These are phyloP conservation scores for Amanita fuliginea DNA, from an alignment of 768 basidiomycete species.

Conservation along the genomic window DNA sequence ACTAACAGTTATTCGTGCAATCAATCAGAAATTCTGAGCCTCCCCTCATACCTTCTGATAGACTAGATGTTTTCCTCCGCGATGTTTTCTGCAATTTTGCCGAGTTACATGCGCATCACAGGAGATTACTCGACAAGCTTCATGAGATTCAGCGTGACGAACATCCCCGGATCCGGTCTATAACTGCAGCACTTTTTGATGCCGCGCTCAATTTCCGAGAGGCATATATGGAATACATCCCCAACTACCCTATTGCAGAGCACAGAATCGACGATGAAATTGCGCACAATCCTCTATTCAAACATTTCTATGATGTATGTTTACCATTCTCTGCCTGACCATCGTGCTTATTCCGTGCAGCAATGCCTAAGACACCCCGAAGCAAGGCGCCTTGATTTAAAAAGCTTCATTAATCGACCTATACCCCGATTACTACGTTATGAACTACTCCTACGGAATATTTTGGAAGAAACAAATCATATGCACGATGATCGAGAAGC, in stretches of 20 bases:
- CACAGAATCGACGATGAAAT: conserved; percentile 84
- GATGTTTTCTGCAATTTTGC: conserved; percentile 87
- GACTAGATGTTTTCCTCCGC: conserved; percentile 63
- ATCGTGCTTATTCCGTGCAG: conserved; percentile 16
- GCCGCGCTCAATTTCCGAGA: conserved; percentile 89
- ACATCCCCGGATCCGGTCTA: conserved; percentile 64
- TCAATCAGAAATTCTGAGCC: conserved; percentile 66
- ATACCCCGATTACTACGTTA: conserved; percentile 87
- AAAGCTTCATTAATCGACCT: conserved; percentile 85
- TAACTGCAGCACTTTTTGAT: conserved; percentile 80
- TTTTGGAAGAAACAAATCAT: conserved; percentile 63
- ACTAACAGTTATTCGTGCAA: conserved; percentile 63
- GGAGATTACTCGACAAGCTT: conserved; percentile 65
- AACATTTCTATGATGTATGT: conserved; percentile 70
- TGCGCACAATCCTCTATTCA: conserved; percentile 71
- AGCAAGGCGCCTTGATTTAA: conserved; percentile 80
- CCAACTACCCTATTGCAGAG: conserved; percentile 88
- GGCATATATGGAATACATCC: conserved; percentile 86
- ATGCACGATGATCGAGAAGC: conserved; percentile 74
- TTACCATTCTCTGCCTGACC: background rate
- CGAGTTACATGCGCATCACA: conserved; percentile 67
- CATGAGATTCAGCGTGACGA: conserved; percentile 85
- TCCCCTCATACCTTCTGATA: conserved; percentile 64
- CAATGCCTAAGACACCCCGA: conserved; percentile 53
- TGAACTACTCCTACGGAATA: conserved; percentile 70